A percentile compares a stretch with the other conserved stretches of the same genome.
These are phyloP conservation scores for Podospora sp. DNA, from an alignment of 495 filamentous ascomycete species.

Conservation along the genomic window DNA sequence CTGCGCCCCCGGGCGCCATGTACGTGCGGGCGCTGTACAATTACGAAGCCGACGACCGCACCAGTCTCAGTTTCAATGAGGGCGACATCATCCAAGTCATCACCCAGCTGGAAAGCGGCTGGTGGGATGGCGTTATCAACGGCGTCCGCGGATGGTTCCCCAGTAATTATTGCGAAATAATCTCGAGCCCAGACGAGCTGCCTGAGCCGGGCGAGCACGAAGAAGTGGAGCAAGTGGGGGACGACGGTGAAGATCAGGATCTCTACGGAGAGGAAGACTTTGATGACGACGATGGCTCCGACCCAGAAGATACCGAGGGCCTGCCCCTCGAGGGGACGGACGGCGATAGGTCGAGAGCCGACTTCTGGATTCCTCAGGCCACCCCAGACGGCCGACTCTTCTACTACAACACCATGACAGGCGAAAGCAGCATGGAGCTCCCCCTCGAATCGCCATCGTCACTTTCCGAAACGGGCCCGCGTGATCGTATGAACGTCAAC, in stretches of 20 bases:
- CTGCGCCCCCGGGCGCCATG: constrained; percentile 73
- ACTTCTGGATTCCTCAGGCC: constrained; percentile 98
- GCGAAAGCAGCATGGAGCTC: constrained; percentile 88
- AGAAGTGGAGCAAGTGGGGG: constrained; percentile 70
- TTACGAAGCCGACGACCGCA: constrained; percentile 95
- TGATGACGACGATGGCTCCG: constrained; percentile 35
- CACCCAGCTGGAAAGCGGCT: constrained; percentile 95
- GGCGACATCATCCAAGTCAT: constrained; percentile 98
- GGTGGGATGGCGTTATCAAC: constrained; percentile 98
- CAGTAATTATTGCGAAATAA: constrained; percentile 93
- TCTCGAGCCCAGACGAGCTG: constrained; percentile 70
- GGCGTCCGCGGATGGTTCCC: constrained; percentile 97
- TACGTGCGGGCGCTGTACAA: constrained; percentile 97
- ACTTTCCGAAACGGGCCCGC: constrained; percentile 77
- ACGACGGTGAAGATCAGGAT: constrained; percentile 61
- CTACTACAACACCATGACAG: constrained; percentile 96
- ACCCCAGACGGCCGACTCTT: constrained; percentile 92
- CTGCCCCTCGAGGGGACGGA: constrained; percentile 71
- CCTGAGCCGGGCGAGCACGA: constrained; percentile 60
- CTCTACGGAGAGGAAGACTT: constrained; percentile 43
- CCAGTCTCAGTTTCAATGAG: constrained; percentile 91
- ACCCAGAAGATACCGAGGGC: constrained; percentile 54
- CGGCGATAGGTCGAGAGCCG: constrained; percentile 78
- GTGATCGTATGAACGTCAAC: constrained; percentile 82
- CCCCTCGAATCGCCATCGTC: constrained; percentile 88